A percentile compares a stretch with the other conserved stretches of the same genome.
phyloP scores from a whole-genome alignment of 2,329 filamentous ascomycete species.

The Fusarium robinianum region DNA sequence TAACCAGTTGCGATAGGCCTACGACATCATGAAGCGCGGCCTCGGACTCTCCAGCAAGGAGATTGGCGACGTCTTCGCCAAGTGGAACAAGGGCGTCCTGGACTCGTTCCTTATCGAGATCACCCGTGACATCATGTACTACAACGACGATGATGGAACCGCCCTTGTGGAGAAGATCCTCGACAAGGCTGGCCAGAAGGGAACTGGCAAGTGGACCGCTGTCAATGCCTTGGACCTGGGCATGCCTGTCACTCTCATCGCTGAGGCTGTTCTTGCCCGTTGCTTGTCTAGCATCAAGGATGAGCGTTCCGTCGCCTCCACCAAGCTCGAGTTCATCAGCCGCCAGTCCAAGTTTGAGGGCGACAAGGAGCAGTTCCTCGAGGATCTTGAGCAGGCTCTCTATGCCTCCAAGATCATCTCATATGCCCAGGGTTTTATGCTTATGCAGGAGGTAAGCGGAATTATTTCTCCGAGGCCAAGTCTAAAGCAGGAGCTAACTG shows the following conservation, averaged over 20 bases:
- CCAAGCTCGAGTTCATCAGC: conserved; percentile 73
- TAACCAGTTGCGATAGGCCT: conserved; percentile 66
- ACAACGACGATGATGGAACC: conserved; percentile 90
- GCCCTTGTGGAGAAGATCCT: conserved; percentile 98
- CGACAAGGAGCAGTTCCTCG: conserved; percentile 90
- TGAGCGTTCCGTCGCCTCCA: conserved; percentile 83
- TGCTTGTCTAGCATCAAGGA: conserved; percentile 94
- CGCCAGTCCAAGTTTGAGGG: conserved; percentile 81
- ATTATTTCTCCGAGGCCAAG: neutral
- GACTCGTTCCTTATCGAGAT: conserved; percentile 99
- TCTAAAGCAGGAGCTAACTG: conserved; percentile 5
- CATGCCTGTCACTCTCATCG: conserved; percentile 97
- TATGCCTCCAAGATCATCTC: conserved; percentile 99
- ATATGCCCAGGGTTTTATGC: conserved; percentile 99
- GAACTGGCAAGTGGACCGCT: conserved; percentile 99
- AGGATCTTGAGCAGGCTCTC: conserved; percentile 96
- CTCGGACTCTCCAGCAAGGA: conserved; percentile 88
- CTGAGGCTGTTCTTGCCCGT: conserved; percentile 92
- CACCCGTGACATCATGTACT: conserved; percentile 98
- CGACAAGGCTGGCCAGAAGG: conserved; percentile 98
- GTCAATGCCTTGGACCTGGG: conserved; percentile 98
- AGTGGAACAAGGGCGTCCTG: conserved; percentile 98
- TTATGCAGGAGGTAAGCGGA: conserved; percentile 88
- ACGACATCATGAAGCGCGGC: conserved; percentile 99
- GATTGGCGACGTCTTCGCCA: conserved; percentile 89